Evolutionary conservation across 805 yeast genomes (phyloP), one percentile per base, ranked within the genome.

Genomic region (Saccharomycopsis fodiens): DNA sequence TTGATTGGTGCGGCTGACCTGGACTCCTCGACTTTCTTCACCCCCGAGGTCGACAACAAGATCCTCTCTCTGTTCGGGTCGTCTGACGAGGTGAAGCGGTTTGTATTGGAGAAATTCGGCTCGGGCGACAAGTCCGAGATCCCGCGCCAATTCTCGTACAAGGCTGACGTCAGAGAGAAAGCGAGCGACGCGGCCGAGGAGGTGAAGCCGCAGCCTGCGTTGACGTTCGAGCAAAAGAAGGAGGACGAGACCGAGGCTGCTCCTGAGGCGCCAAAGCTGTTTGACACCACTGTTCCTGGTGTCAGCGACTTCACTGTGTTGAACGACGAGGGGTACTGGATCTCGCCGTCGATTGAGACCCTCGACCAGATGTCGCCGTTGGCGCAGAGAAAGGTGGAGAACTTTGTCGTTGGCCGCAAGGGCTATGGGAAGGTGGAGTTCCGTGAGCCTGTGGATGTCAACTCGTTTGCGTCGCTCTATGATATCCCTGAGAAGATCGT

Each of bases 251-350:
- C 8, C 15, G 21, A 23, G 3, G 22, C 12, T 3, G 20, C 10
- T 6, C 25, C 17, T 6, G 23, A 10, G 12, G 21, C 17, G 27
- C 19, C 32, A 3, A 39, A 44, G 10, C 31, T 13, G 3, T 25
- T 21, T 22, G 25, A 45, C 13, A 29, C 23, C 34, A 21, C 32
- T 23, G 60, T 59, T 13, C 56, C 57, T 25, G 52, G 53, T 4
- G 58, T 59, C 1, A 73, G 68, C 39, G 70, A 70, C 37, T 65
- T 67, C 37, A 67, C 73, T 36, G 69, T 40, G 35, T 41, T 70
- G 23, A 76, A 82, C 42, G 79, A 78, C 12, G 76, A 83, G 41
- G 96, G 89, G 4, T 93, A 89, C 64, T 93, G 93, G 85, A 82
- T 80, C 44, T 76, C 85, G 4, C 98, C 98, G 15, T 69, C 87